Evolutionary conservation across 306 rosid genomes (phyloP).

Genomic region (Inga oerstediana): DNA sequence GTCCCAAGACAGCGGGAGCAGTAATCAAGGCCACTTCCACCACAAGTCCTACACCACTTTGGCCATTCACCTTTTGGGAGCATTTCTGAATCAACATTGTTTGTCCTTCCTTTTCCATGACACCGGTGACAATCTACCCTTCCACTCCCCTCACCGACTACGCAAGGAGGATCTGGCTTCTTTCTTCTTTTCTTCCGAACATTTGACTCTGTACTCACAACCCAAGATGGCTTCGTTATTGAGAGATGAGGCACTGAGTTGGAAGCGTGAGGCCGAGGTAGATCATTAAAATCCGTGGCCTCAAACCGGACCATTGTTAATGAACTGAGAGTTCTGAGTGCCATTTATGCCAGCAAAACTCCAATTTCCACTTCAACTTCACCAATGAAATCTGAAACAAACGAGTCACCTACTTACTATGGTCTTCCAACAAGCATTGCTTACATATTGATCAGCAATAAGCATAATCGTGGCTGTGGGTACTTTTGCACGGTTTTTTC

Average conservation of each 20-base stretch:
- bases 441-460: slow-evolving; percentile 18
- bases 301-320: slow-evolving; percentile 45
- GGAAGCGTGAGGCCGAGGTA: slow-evolving; percentile 50
- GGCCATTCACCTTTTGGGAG: slow-evolving; percentile 99
- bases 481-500: not conserved
- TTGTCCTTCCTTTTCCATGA: slow-evolving; percentile 82
- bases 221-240: slow-evolving; percentile 70
- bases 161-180: slow-evolving; percentile 84
- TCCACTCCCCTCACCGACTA: slow-evolving; percentile 77
- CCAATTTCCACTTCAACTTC: slow-evolving; percentile 28
- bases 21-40: slow-evolving; percentile 82
- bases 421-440: slow-evolving; percentile 35
- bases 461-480: not conserved
- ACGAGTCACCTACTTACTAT: slow-evolving; percentile 33
- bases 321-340: slow-evolving; percentile 38
- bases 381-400: slow-evolving; percentile 46
- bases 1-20: slow-evolving; percentile 93
- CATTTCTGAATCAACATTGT: slow-evolving; percentile 60
- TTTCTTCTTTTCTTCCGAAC: slow-evolving; percentile 62
- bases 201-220: slow-evolving; percentile 83
- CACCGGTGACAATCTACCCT: slow-evolving; percentile 71
- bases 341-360: slow-evolving; percentile 37
- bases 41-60: slow-evolving; percentile 83
- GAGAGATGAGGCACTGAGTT: slow-evolving; percentile 56
- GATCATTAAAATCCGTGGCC: slow-evolving; percentile 51